phyloP scores from a whole-genome alignment of 495 filamentous ascomycete genomes.

The Apodospora peruviana region DNA sequence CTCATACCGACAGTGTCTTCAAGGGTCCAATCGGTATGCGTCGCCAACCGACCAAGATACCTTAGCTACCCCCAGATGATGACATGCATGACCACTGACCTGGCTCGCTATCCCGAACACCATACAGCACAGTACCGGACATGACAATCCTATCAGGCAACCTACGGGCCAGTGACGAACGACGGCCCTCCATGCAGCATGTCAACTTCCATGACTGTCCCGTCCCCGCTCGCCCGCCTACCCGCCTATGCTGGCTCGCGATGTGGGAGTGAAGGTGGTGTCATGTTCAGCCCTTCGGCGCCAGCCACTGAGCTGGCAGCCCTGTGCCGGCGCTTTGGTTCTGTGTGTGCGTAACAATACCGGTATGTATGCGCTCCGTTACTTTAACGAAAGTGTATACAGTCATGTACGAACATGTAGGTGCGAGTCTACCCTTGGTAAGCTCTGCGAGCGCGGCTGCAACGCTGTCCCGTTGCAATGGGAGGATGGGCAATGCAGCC shows the following conservation, averaged over 20 bases:
- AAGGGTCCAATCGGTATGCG: no score
- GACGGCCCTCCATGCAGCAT: no score
- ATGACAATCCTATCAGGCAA: no score
- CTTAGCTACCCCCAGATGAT: no score
- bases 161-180: no score
- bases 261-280: no score
- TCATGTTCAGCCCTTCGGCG: slow-evolving; percentile 11
- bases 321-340: background rate
- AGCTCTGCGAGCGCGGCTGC: background rate
- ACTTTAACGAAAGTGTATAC: background rate
- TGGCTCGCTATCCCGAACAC: no score
- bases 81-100: no score
- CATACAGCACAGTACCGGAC: no score
- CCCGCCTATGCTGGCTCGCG: background rate
- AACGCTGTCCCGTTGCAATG: background rate
- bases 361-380: background rate
- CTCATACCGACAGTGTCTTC: no score
- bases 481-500: no score
- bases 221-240: background rate
- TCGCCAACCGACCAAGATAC: no score
- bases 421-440: background rate
- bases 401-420: background rate
- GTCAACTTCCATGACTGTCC: background rate
- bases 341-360: background rate
- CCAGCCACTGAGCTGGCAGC: slow-evolving; percentile 2